phyloP scores from a whole-genome alignment of 768 basidiomycete species.

The Strobilomyces echinocephalus region DNA sequence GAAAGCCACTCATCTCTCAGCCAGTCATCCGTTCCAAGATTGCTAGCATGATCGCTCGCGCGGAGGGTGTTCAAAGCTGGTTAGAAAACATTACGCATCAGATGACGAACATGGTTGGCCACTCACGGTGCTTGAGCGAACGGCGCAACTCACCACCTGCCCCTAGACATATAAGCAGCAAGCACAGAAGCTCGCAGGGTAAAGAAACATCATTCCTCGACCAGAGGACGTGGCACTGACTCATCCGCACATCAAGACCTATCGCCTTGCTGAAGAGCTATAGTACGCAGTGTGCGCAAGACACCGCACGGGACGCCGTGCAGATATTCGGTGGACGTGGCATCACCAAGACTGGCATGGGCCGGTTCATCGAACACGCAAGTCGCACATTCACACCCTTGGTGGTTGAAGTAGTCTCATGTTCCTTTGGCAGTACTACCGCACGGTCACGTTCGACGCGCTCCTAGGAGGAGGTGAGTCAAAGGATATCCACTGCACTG shows the following conservation, averaged over 20 bases:
- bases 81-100: conserved; percentile 83
- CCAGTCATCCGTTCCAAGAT: conserved; percentile 87
- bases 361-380: conserved; percentile 53
- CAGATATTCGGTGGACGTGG: conserved; percentile 84
- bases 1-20: conserved; percentile 78
- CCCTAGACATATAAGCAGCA: conserved; percentile 65
- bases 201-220: conserved; percentile 10
- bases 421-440: conserved; percentile 25
- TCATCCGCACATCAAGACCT: conserved; percentile 38
- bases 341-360: conserved; percentile 74
- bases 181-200: conserved; percentile 70
- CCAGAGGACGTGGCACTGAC: not conserved
- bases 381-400: conserved; percentile 8
- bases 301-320: conserved; percentile 74
- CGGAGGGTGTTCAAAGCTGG: conserved; percentile 82
- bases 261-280: conserved; percentile 81
- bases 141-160: conserved; percentile 1
- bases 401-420: conserved; percentile 10
- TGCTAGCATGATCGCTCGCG: conserved; percentile 82
- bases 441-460: conserved; percentile 34
- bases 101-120: conserved; percentile 72
- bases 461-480: conserved; percentile 60
- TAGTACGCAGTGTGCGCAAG: conserved; percentile 68
- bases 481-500: not conserved
- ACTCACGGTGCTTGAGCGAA: not conserved